A percentile compares a stretch with the other conserved stretches of the same genome.
Conservation (phyloP, 2,329 filamentous ascomycete genomes). For the Cryphonectria radicalis region DNA sequence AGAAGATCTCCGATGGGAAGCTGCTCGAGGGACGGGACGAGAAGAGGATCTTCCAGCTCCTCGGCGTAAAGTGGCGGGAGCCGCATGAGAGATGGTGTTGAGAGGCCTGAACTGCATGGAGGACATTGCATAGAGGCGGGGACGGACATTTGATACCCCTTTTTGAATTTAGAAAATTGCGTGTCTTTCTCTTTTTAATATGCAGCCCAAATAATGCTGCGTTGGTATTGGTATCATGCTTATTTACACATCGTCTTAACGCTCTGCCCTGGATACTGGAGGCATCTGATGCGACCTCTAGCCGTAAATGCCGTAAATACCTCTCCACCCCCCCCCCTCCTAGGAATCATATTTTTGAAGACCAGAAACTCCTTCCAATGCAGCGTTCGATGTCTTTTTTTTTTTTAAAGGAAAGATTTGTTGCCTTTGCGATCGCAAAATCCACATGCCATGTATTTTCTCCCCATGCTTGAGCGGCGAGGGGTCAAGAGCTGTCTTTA, state of each 20-base stretch:
- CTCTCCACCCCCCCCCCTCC: background rate
- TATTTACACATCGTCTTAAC: background rate
- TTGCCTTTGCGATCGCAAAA: background rate
- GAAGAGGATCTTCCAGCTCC: slow-evolving; percentile 76
- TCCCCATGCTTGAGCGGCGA: background rate
- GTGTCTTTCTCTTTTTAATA: background rate
- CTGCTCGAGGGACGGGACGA: slow-evolving; percentile 77
- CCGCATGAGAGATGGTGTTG: slow-evolving; percentile 77
- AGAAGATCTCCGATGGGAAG: slow-evolving; percentile 68
- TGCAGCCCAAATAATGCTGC: background rate
- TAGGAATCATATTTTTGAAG: background rate
- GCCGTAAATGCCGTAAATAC: background rate
- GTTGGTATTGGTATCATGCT: slow-evolving; percentile 9
- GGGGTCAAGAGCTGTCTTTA: slow-evolving; percentile 39
- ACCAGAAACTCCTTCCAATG: slow-evolving; percentile 6
- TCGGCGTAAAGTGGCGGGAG: slow-evolving; percentile 84
- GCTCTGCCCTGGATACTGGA: background rate
- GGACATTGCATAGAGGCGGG: background rate
- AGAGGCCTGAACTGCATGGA: slow-evolving; percentile 30
- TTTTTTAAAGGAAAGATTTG: background rate
- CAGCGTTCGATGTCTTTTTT: background rate
- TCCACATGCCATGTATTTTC: background rate
- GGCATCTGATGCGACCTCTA: background rate
- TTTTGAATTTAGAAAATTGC: background rate
- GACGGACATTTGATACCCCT: slow-evolving; percentile 3